These are phyloP conservation scores for Tripidium arundinaceum DNA, from an alignment of 202 grass and related monocot genomes.

Conservation along the genomic window DNA sequence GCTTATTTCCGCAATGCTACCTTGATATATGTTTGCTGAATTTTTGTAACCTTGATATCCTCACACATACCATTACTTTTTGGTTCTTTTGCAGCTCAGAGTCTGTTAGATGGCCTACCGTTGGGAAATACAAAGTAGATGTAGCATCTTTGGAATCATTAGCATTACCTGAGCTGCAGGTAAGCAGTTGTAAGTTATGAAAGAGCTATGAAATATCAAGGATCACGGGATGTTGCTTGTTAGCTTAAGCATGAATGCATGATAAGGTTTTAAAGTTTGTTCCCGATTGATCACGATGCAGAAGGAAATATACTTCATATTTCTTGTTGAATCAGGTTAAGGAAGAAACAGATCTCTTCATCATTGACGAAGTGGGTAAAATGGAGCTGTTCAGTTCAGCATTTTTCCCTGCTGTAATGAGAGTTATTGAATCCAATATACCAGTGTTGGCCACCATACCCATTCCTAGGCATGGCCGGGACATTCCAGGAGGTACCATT, in stretches of 20 bases:
- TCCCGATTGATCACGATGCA: not conserved
- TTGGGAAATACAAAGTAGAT: slow-evolving; percentile 94
- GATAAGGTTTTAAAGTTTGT: not conserved
- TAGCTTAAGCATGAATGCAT: not conserved
- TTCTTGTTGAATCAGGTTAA: slow-evolving; percentile 59
- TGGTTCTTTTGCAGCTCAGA: slow-evolving; percentile 52
- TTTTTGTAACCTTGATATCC: not conserved
- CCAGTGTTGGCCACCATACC: slow-evolving; percentile 79
- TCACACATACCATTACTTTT: not conserved
- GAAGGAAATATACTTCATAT: not conserved
- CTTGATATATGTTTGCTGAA: not conserved
- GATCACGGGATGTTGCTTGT: not conserved
- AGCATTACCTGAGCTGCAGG: slow-evolving; percentile 79
- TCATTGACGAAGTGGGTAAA: slow-evolving; percentile 94
- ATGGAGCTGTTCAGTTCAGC: slow-evolving; percentile 84
- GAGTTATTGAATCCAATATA: slow-evolving; percentile 69
- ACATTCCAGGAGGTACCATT: slow-evolving; percentile 77
- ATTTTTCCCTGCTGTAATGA: slow-evolving; percentile 84
- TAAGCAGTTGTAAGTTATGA: slow-evolving; percentile 28
- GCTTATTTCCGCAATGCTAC: not conserved
- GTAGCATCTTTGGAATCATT: slow-evolving; percentile 71
- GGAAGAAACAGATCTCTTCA: slow-evolving; percentile 71
- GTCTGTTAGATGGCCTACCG: slow-evolving; percentile 73
- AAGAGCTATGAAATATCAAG: not conserved
- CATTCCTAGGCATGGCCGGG: slow-evolving; percentile 57